Conservation (phyloP, 768 basidiomycete species). For the Kwoniella dendrophila region DNA sequence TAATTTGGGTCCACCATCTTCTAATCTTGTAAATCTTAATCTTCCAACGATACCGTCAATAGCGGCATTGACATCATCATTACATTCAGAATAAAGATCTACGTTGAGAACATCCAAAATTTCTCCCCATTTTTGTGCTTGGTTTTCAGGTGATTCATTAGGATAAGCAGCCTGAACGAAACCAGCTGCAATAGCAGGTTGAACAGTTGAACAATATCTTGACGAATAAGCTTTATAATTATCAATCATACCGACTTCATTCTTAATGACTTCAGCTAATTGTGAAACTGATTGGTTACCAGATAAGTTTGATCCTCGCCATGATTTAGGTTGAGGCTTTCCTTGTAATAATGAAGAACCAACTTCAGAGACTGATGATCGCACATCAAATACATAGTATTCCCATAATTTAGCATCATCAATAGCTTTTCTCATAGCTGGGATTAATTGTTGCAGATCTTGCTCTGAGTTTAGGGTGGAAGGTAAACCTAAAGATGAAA, state of each 20-base stretch:
- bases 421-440: slow-evolving; percentile 66
- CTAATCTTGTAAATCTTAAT: slow-evolving; percentile 77
- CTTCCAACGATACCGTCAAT: slow-evolving; percentile 74
- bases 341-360: slow-evolving; percentile 57
- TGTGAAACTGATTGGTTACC: slow-evolving; percentile 65
- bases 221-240: slow-evolving; percentile 64
- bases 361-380: slow-evolving; percentile 63
- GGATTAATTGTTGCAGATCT: slow-evolving; percentile 71
- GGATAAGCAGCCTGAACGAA: slow-evolving; percentile 69
- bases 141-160: slow-evolving; percentile 60
- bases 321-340: slow-evolving; percentile 55
- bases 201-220: slow-evolving; percentile 69
- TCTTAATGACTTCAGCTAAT: slow-evolving; percentile 67
- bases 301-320: slow-evolving; percentile 66
- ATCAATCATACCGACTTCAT: slow-evolving; percentile 61
- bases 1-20: slow-evolving; percentile 76
- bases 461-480: slow-evolving; percentile 65
- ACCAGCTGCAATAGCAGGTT: slow-evolving; percentile 69
- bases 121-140: slow-evolving; percentile 72
- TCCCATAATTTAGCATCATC: slow-evolving; percentile 81
- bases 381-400: slow-evolving; percentile 84
- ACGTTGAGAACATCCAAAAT: slow-evolving; percentile 87
- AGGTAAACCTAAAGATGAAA: slow-evolving; percentile 71
- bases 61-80: slow-evolving; percentile 75
- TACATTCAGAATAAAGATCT: slow-evolving; percentile 81